Conservation (phyloP, 345 rosid species). For the Eucalyptus regnans region DNA sequence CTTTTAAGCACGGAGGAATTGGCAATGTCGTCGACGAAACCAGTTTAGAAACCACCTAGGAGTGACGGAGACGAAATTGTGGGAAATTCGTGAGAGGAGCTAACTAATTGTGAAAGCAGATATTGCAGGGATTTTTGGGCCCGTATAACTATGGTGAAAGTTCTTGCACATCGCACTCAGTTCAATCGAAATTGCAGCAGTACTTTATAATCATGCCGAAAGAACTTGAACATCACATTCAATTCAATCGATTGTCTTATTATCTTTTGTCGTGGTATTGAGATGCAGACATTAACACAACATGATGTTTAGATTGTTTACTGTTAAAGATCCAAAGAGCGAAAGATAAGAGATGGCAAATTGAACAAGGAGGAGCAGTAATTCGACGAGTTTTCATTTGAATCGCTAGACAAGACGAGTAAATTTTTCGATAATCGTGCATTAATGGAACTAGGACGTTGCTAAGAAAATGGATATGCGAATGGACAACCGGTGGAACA, state of each 20-base stretch:
- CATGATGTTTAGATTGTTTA: not conserved
- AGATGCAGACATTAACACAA: not conserved
- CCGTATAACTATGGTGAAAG: not conserved
- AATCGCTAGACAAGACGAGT: not conserved
- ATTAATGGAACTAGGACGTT: not conserved
- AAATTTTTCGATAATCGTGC: not conserved
- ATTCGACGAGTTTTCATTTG: not conserved
- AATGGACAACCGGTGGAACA: no score
- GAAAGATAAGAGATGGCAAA: not conserved
- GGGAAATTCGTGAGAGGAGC: not conserved
- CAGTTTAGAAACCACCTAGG: not conserved
- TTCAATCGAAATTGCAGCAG: not conserved
- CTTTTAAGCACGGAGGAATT: not conserved
- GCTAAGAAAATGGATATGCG: no score
- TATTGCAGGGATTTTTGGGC: not conserved
- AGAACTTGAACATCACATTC: not conserved
- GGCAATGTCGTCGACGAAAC: not conserved
- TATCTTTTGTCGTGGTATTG: not conserved
- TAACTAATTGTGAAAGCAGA: not conserved
- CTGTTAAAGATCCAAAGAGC: not conserved
- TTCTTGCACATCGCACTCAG: not conserved
- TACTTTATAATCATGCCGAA: not conserved
- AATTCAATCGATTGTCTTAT: not conserved
- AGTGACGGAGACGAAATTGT: not conserved
- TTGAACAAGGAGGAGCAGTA: not conserved